These are phyloP conservation scores for Lasiodiplodia theobromae DNA, from an alignment of 2,329 filamentous ascomycete species.

Conservation along the genomic window DNA sequence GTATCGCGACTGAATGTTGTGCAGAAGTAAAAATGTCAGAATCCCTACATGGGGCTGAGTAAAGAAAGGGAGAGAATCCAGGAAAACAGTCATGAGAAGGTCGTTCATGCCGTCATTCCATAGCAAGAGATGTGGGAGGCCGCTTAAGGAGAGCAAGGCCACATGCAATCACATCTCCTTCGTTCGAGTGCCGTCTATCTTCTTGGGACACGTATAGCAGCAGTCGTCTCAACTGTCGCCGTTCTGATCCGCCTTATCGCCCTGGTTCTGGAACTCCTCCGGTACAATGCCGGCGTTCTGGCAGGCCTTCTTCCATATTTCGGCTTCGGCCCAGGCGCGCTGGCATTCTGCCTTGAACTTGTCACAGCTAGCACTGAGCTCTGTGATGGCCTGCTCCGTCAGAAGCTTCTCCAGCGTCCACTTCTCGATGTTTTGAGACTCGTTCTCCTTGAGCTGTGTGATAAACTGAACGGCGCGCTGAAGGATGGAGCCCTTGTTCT, in stretches of 20 bases:
- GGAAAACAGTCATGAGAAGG: slow-evolving; percentile 26
- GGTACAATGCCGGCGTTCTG: slow-evolving; percentile 50
- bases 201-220: not conserved
- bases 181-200: not conserved
- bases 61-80: slow-evolving; percentile 1
- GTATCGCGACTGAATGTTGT: slow-evolving; percentile 2
- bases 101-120: slow-evolving; percentile 27
- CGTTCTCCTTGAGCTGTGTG: slow-evolving; percentile 91
- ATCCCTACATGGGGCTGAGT: not conserved
- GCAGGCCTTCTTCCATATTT: slow-evolving; percentile 72
- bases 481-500: slow-evolving; percentile 97
- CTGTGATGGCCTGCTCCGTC: slow-evolving; percentile 86
- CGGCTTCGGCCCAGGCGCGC: slow-evolving; percentile 76
- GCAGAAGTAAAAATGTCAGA: slow-evolving; percentile 1
- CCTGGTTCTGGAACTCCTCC: slow-evolving; percentile 49
- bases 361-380: slow-evolving; percentile 86
- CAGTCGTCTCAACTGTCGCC: slow-evolving; percentile 40
- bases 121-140: not conserved
- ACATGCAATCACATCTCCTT: not conserved
- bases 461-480: slow-evolving; percentile 95
- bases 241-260: slow-evolving; percentile 47
- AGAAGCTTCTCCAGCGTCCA: slow-evolving; percentile 91
- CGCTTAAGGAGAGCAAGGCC: not conserved
- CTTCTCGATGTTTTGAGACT: slow-evolving; percentile 91
- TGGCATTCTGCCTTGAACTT: slow-evolving; percentile 84